These are phyloP conservation scores for Panicum virgatum DNA, from an alignment of 202 grass and related monocot species.

Conservation along the genomic window DNA sequence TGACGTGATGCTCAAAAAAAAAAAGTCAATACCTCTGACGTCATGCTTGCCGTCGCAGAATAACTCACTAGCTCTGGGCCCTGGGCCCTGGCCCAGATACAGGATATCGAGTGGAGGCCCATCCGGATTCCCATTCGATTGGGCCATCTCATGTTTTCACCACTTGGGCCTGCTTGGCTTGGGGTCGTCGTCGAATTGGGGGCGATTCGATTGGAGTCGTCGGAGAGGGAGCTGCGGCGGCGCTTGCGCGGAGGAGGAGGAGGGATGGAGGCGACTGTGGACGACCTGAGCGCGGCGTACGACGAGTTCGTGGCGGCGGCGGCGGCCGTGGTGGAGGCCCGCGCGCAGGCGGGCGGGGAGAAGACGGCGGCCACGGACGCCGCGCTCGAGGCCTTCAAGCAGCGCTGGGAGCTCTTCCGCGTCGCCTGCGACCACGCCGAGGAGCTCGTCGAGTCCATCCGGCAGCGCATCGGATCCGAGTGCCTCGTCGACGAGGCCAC, in stretches of 20 bases:
- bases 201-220: neutral
- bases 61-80: no score
- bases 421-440: constrained; percentile 81
- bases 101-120: neutral
- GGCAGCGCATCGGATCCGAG: constrained; percentile 85
- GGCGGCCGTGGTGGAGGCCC: constrained; percentile 34
- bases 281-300: constrained; percentile 73
- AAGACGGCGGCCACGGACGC: constrained; percentile 51
- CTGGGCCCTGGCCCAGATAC: neutral
- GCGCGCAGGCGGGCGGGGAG: constrained; percentile 39
- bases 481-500: constrained; percentile 94
- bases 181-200: neutral
- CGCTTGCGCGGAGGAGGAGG: neutral
- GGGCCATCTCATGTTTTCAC: neutral
- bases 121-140: neutral
- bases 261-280: constrained; percentile 75
- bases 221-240: neutral
- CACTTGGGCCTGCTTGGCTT: neutral
- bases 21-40: no score
- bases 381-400: constrained; percentile 65
- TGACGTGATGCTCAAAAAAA: no score
- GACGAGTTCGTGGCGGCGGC: constrained; percentile 75
- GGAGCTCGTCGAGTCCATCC: constrained; percentile 89
- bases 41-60: no score
- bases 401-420: constrained; percentile 88